phyloP scores from a whole-genome alignment of 768 basidiomycete genomes.

The Amanita brunnescens region DNA sequence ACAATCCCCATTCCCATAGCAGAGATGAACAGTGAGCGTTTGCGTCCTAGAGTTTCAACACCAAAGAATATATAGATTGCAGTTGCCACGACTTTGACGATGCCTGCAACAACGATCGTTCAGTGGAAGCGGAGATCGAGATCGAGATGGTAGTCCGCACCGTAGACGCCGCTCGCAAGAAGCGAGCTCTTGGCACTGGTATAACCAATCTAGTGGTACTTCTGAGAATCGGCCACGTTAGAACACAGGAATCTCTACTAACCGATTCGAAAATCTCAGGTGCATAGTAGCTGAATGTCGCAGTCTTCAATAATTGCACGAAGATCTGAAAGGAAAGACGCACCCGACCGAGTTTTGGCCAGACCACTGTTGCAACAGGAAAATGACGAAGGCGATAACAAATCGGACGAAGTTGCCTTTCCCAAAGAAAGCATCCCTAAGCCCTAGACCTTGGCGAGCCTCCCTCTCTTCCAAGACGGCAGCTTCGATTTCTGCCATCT shows the following conservation, averaged over 20 bases:
- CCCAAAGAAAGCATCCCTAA: constrained; percentile 66
- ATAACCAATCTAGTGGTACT: constrained; percentile 49
- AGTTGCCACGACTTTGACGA: constrained; percentile 64
- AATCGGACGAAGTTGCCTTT: constrained; percentile 81
- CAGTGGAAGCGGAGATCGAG: not conserved
- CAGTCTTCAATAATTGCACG: not conserved
- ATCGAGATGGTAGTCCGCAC: constrained; percentile 13
- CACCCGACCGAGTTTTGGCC: constrained; percentile 75
- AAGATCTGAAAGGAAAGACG: constrained; percentile 8
- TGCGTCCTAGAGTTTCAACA: constrained; percentile 63
- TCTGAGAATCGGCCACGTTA: constrained; percentile 1
- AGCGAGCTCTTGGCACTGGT: constrained; percentile 48
- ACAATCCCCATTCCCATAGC: constrained; percentile 70
- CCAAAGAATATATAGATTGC: constrained; percentile 56
- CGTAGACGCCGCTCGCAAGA: constrained; percentile 66
- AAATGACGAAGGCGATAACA: constrained; percentile 75
- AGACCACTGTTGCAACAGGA: constrained; percentile 75
- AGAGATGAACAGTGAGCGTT: constrained; percentile 61
- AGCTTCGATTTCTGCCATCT: constrained; percentile 77
- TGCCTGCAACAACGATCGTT: constrained; percentile 16
- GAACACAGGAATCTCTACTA: constrained; percentile 12
- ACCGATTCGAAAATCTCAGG: constrained; percentile 67
- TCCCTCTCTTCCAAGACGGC: constrained; percentile 67
- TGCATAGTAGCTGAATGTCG: constrained; percentile 47
- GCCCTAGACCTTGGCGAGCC: constrained; percentile 54